Evolutionary conservation across 306 rosid species (phyloP).

Genomic region (Corylus heterophylla): DNA sequence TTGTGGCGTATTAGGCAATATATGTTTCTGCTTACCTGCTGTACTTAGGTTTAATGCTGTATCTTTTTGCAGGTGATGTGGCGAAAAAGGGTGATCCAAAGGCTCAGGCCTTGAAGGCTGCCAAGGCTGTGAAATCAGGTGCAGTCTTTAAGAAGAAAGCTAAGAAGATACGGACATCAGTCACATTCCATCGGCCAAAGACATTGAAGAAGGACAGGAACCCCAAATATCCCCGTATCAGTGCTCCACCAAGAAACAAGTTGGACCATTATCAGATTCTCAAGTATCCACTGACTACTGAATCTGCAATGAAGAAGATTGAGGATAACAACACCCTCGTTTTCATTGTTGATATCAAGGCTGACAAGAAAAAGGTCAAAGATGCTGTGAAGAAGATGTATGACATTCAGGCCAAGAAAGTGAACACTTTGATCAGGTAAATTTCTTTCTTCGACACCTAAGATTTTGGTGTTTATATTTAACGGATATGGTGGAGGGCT

Average conservation of each 20-base stretch:
- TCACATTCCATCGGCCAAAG: slow-evolving; percentile 89
- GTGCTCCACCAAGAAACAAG: slow-evolving; percentile 85
- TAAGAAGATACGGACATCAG: slow-evolving; percentile 76
- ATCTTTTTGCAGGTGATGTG: slow-evolving; percentile 39
- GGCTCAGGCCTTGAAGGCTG: slow-evolving; percentile 86
- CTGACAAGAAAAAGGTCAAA: slow-evolving; percentile 83
- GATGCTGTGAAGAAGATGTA: slow-evolving; percentile 92
- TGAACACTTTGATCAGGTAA: slow-evolving; percentile 91
- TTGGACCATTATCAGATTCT: slow-evolving; percentile 90
- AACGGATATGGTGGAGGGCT: not conserved
- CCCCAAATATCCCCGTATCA: slow-evolving; percentile 84
- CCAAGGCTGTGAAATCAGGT: slow-evolving; percentile 89
- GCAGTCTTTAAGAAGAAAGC: slow-evolving; percentile 70
- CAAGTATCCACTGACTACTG: slow-evolving; percentile 73
- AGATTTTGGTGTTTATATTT: not conserved
- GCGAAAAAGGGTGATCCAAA: slow-evolving; percentile 75
- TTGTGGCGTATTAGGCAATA: not conserved
- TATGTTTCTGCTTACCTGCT: not conserved
- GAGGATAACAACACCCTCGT: slow-evolving; percentile 90
- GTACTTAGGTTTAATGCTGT: not conserved
- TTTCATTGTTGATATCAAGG: slow-evolving; percentile 83
- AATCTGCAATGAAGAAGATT: slow-evolving; percentile 94
- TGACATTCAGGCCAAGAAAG: slow-evolving; percentile 92
- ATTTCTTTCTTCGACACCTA: not conserved
- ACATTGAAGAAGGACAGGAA: slow-evolving; percentile 74